Evolutionary conservation across 176 grass and related monocot genomes (phyloP).

Genomic region (Dendrocalamus sinicus): DNA sequence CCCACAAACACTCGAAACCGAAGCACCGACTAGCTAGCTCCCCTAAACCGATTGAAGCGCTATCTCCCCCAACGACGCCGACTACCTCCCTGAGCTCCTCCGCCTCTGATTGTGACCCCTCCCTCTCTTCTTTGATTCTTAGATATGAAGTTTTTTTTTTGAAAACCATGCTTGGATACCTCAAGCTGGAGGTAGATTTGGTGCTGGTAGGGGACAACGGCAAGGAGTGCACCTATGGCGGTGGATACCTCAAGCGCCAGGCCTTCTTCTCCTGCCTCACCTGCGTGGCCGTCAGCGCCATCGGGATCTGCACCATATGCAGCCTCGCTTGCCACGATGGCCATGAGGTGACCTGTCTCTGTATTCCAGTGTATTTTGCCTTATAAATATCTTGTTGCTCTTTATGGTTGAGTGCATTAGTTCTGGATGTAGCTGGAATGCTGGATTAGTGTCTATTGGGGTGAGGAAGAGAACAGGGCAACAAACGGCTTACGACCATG

Average conservation of each 20-base stretch:
- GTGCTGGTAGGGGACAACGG: slow-evolving; percentile 96
- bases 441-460: not conserved
- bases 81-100: no score
- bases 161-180: no score
- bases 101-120: no score
- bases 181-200: slow-evolving; percentile 70
- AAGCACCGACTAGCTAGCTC: no score
- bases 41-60: no score
- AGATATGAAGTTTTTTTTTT: no score
- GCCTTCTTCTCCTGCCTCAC: slow-evolving; percentile 97
- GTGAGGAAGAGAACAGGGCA: not conserved
- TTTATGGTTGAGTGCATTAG: not conserved
- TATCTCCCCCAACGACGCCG: no score
- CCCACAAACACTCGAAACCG: no score
- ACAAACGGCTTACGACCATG: no score
- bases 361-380: not conserved
- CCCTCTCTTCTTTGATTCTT: no score
- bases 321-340: slow-evolving; percentile 93
- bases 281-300: slow-evolving; percentile 67
- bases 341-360: slow-evolving; percentile 65
- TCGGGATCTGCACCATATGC: slow-evolving; percentile 88
- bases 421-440: not conserved
- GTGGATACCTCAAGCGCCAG: slow-evolving; percentile 89
- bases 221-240: slow-evolving; percentile 87
- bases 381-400: not conserved